phyloP scores from a whole-genome alignment of 2,329 filamentous ascomycete species.

The Aspergillus udagawae region DNA sequence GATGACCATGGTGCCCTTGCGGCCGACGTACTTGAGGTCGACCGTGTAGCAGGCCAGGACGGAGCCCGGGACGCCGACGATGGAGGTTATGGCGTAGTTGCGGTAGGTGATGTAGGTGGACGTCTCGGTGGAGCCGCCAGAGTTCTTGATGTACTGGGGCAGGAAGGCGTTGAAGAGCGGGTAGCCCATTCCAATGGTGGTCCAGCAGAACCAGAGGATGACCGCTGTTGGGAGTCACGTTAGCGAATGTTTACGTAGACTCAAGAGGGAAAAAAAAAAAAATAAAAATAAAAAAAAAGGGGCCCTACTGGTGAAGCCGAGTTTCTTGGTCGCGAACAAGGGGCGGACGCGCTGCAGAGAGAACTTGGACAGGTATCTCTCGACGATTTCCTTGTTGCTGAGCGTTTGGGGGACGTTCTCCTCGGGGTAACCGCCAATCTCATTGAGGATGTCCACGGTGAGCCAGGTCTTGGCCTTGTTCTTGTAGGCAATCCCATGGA shows the following conservation, averaged over 20 bases:
- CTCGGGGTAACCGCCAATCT: slow-evolving; percentile 49
- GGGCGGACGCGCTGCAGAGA: slow-evolving; percentile 64
- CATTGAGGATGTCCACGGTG: slow-evolving; percentile 63
- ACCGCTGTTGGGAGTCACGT: slow-evolving; percentile 49
- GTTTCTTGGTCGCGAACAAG: slow-evolving; percentile 51
- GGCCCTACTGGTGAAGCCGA: slow-evolving; percentile 45
- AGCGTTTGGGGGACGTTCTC: slow-evolving; percentile 39
- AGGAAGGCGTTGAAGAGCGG: slow-evolving; percentile 87
- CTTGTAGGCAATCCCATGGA: slow-evolving; percentile 71
- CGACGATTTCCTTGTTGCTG: slow-evolving; percentile 48
- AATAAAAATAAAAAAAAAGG: too few relatives aligned
- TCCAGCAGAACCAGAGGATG: slow-evolving; percentile 74
- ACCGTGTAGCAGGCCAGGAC: slow-evolving; percentile 72
- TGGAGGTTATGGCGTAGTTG: slow-evolving; percentile 76
- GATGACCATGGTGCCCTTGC: slow-evolving; percentile 54
- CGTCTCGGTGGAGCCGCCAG: slow-evolving; percentile 38
- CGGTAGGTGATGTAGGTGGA: slow-evolving; percentile 56
- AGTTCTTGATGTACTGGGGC: slow-evolving; percentile 74
- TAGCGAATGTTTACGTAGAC: background rate
- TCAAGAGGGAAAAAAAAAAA: slow-evolving; percentile 16
- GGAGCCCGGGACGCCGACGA: slow-evolving; percentile 72
- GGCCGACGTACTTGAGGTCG: slow-evolving; percentile 60
- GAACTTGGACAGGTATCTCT: slow-evolving; percentile 61
- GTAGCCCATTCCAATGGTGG: slow-evolving; percentile 79
- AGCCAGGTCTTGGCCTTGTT: slow-evolving; percentile 70